Evolutionary conservation across 2,329 filamentous ascomycete species (phyloP).

Genomic region (Beauveria scarabaeidicola): DNA sequence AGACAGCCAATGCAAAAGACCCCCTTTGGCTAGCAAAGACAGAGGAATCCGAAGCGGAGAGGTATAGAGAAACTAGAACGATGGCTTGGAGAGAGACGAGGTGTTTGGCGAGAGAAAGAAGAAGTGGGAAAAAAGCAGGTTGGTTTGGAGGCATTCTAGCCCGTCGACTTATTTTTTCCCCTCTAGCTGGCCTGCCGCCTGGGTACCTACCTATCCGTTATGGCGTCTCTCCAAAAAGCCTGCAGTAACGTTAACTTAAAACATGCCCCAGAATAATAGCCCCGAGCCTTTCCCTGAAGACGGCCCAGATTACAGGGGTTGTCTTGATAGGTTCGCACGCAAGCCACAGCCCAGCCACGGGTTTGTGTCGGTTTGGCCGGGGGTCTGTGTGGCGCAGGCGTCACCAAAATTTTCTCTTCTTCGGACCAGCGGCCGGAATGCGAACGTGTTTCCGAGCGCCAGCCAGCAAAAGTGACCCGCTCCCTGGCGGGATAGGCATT

Average conservation of each 20-base stretch:
- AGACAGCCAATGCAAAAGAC: background rate
- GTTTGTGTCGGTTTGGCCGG: background rate
- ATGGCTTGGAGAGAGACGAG: conserved; percentile 6
- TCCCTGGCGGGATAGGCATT: background rate
- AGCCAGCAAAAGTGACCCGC: background rate
- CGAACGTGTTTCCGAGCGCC: conserved; percentile 14
- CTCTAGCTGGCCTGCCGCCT: background rate
- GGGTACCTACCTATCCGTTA: background rate
- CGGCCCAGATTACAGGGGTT: background rate
- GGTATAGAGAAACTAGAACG: conserved; percentile 5
- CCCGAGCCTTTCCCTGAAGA: conserved; percentile 2
- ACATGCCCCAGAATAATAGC: conserved; percentile 9
- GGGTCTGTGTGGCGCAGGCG: background rate
- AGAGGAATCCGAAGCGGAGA: conserved; percentile 6
- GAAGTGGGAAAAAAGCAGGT: conserved; percentile 11
- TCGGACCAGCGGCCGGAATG: conserved; percentile 16
- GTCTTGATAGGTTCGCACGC: background rate
- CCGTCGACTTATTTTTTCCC: conserved; percentile 1
- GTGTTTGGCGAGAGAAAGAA: conserved; percentile 12
- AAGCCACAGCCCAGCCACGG: background rate
- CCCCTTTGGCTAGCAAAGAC: conserved; percentile 1
- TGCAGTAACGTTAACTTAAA: conserved; percentile 10
- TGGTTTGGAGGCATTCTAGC: background rate
- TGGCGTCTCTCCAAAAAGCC: background rate
- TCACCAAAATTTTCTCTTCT: background rate